phyloP scores from a whole-genome alignment of 1,284 basidiomycete species.

The Peniophora sp. region DNA sequence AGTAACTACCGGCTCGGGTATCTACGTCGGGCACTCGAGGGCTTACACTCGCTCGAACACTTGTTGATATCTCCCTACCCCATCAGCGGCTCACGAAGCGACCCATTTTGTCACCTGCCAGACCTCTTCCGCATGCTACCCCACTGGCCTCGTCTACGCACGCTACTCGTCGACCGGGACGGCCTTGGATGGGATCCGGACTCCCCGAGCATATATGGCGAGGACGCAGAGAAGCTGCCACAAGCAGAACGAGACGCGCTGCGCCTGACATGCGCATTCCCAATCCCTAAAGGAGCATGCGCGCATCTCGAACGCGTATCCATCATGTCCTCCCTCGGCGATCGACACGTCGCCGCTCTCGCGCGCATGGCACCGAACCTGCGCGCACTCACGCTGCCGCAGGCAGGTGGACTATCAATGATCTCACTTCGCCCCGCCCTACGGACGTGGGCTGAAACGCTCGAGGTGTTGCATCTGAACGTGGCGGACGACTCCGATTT shows the following conservation, averaged over 20 bases:
- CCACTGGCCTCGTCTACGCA: background rate
- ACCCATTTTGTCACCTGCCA: background rate
- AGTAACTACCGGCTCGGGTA: background rate
- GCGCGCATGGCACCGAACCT: background rate
- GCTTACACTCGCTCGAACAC: background rate
- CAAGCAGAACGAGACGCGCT: background rate
- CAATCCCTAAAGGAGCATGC: background rate
- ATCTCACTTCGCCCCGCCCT: too few relatives aligned
- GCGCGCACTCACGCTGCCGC: too few relatives aligned
- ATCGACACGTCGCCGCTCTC: background rate
- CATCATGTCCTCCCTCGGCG: background rate
- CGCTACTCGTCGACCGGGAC: background rate
- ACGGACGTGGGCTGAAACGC: too few relatives aligned
- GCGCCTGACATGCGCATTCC: too few relatives aligned
- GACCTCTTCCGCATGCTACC: background rate
- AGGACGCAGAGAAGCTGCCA: background rate
- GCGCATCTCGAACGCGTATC: background rate
- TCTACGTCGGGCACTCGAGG: background rate
- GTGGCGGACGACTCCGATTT: too few relatives aligned
- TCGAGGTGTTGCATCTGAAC: too few relatives aligned
- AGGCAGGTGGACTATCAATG: too few relatives aligned
- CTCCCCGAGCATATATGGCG: background rate
- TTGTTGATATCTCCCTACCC: background rate
- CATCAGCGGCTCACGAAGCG: background rate
- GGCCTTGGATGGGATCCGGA: background rate